phyloP scores from a whole-genome alignment of 139 green algal species.

The Coelastrella sp. region DNA sequence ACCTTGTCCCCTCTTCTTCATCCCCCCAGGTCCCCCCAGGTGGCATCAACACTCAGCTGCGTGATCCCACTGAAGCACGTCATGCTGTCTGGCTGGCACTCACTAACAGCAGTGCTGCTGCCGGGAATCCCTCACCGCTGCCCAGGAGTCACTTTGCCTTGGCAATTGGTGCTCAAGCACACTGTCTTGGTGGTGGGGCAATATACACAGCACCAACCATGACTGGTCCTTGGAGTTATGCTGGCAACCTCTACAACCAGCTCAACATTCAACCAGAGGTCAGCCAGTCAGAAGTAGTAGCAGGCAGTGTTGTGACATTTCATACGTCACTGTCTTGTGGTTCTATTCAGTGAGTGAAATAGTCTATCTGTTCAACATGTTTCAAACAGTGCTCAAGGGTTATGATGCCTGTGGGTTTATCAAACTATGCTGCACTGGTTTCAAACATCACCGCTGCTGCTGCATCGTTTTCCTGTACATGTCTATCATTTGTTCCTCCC shows the following conservation, averaged over 20 bases:
- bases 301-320: neutral
- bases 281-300: neutral
- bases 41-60: slow-evolving; percentile 47
- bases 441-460: neutral
- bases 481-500: too few species aligned
- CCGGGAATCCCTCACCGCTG: slow-evolving; percentile 31
- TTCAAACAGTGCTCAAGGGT: too few species aligned
- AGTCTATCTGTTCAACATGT: too few species aligned
- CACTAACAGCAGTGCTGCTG: neutral
- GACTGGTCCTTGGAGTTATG: slow-evolving; percentile 34
- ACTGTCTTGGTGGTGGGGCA: slow-evolving; percentile 35
- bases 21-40: slow-evolving; percentile 41
- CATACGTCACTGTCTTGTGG: neutral
- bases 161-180: slow-evolving; percentile 31
- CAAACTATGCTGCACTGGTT: too few species aligned
- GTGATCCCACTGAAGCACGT: slow-evolving; percentile 35
- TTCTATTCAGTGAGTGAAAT: too few species aligned
- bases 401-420: too few species aligned
- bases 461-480: neutral
- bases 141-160: slow-evolving; percentile 13
- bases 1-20: too few species aligned
- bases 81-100: slow-evolving; percentile 26
- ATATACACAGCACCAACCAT: slow-evolving; percentile 46
- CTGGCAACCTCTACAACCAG: slow-evolving; percentile 42
- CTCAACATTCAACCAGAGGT: slow-evolving; percentile 29